Base-by-base conservation (phyloP, 371 early-diverging fungal species). In the Apophysomyces ossiformis region DNA sequence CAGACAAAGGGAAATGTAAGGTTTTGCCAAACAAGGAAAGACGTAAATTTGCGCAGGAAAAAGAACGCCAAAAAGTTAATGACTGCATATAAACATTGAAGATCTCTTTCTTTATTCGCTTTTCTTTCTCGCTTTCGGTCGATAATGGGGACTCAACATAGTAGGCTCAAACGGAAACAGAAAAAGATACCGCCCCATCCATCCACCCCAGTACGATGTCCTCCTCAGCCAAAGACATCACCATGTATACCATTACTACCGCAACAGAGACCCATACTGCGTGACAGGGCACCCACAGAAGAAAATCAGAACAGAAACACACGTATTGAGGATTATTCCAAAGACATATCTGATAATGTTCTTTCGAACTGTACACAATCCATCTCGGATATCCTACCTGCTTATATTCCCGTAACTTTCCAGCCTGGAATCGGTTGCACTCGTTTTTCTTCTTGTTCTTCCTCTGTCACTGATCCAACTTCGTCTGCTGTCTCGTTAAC, bases 141-240 rank as follows among this genome's bases (percentile, higher is more conserved):
- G 35, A 56, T 12, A n/a, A 69, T 69, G 69, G 69, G 69, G 13
- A 57, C 56, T 39, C 50, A 60, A 9, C 64, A 69, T 18, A 69
- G 69, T 41, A 63, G 61, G 57, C 41, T 38, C 4, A 63, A 45
- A 46, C 38, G 45, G 60, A 38, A 43, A 66, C 38, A 60, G 16
- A 60, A 60, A 36, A 60, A 66, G 35, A 16, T 37, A 54, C 66
- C 60, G 16, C 44, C 38, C 1, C 61, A 54, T 12, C 41, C 41
- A 60, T 11, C 44, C 3, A 12, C n/a, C 15, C 60, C 38, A 60
- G 18, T n/a, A 43, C 60, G 38, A 60, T 43, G 35, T 5, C 15
- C 8, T 13, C 41, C 16, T 18, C 16, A 41, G 41, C 41, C 16
- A 21, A 4, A 21, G 11, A 6, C 21, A 50, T 5, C 21, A 60